phyloP scores from a whole-genome alignment of 139 green algal species.

The Coccomyxa sp. region DNA sequence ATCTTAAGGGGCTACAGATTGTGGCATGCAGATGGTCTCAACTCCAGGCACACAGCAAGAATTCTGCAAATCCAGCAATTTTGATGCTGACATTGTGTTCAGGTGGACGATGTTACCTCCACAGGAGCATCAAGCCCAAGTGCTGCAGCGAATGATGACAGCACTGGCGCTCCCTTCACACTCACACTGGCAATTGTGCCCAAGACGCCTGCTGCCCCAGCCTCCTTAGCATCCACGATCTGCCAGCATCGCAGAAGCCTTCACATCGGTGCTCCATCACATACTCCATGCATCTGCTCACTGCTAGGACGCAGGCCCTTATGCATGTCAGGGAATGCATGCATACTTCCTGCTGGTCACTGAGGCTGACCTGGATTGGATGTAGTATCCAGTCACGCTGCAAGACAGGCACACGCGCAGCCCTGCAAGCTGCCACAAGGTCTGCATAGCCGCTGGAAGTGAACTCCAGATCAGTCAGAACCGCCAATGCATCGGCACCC shows the following conservation, averaged over 20 bases:
- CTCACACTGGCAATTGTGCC: constrained; percentile 45
- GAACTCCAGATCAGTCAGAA: constrained; percentile 48
- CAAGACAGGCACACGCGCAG: constrained; percentile 59
- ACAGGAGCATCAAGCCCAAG: constrained; percentile 65
- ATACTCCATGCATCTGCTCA: too few species aligned
- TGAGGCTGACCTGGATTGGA: constrained; percentile 47
- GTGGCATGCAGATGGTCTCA: not conserved
- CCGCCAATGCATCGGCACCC: not conserved
- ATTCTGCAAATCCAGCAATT: not conserved
- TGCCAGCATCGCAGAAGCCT: constrained; percentile 21
- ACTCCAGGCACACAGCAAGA: not conserved
- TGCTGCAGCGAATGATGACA: constrained; percentile 60
- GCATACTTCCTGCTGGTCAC: too few species aligned
- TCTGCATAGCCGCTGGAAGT: constrained; percentile 37
- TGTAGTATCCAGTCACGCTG: constrained; percentile 72
- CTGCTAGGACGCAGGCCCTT: too few species aligned
- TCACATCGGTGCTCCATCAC: too few species aligned
- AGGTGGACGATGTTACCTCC: constrained; percentile 31
- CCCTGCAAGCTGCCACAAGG: constrained; percentile 51
- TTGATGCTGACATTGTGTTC: not conserved
- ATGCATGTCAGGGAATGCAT: too few species aligned
- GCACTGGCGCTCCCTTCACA: constrained; percentile 54
- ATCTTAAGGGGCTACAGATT: not conserved
- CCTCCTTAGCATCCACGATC: constrained; percentile 69
- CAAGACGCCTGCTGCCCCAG: constrained; percentile 67